Evolutionary conservation across 2,329 filamentous ascomycete genomes (phyloP), one percentile per base, ranked within the genome.

Genomic region (Neonectria hederae): DNA sequence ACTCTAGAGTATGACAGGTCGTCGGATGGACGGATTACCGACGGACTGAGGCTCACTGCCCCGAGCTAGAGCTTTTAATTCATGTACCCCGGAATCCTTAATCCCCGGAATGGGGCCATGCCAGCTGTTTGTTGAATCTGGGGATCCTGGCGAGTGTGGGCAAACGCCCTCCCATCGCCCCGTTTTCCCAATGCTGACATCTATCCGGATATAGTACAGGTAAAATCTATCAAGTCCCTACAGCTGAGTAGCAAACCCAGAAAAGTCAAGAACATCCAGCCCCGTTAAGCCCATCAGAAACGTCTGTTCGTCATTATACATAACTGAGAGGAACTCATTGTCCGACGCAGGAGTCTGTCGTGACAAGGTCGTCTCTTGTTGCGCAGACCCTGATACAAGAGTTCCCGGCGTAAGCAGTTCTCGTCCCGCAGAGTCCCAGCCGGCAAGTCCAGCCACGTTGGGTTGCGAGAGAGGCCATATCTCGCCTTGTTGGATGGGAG

Each of bases 271-370:
- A 0, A 73, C 65, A 32, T 71, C 71, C 22, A 74, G 58, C 1
- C 70, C 72, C 6, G 70, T 73, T 7, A 74, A 22, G 0, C 72
- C 71, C 63, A 74, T 72, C 10, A 73, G 10, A 26, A 73, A 69
- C n/a, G 58, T 69, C 48, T 74, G 69, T 21, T 73, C 69, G 3
- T 73, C 69, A 45, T 55, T 66, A 35, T 67, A 71, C 10, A 64
- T 35, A 1, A 61, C 54, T 1, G 65, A 65, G 3, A 63, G 26
- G 17, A 74, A 54, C 0, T 62, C 54, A 1, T 49, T 54, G 4
- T 53, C 59, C n/a, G 45, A 51, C 8, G n/a, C 38, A 26, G 54
- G 40, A 1, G 57, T 52, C n/a, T 58, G 57, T 10, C 61, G 54
- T 2, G 45, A 17, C n/a, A 62, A n/a, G 8, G 14, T n/a, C 17